phyloP scores from a whole-genome alignment of 768 basidiomycete genomes.

The Pleurotus citrinopileatus region DNA sequence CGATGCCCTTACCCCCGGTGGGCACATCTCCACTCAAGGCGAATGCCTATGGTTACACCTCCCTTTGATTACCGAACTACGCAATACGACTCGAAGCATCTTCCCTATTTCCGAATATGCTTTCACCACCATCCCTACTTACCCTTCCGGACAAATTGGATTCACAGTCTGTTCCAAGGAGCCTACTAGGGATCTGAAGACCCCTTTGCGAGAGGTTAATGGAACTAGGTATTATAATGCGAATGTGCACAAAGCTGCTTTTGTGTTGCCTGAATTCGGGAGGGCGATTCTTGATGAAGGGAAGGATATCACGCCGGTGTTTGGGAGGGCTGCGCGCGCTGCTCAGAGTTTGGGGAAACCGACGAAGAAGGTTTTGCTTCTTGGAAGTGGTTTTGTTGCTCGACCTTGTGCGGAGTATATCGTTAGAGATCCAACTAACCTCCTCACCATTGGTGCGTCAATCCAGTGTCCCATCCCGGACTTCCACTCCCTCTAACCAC shows the following conservation, averaged over 20 bases:
- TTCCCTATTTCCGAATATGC: conserved; percentile 89
- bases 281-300: conserved; percentile 71
- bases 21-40: conserved; percentile 92
- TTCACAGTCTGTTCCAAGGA: conserved; percentile 89
- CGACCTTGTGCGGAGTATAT: conserved; percentile 96
- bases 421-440: conserved; percentile 74
- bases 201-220: conserved; percentile 69
- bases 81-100: conserved; percentile 61
- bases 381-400: conserved; percentile 95
- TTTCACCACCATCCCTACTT: conserved; percentile 95
- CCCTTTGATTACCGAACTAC: conserved; percentile 76
- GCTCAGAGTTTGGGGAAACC: conserved; percentile 38
- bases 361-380: conserved; percentile 73
- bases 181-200: conserved; percentile 61
- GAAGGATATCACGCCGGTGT: conserved; percentile 66
- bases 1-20: conserved; percentile 85
- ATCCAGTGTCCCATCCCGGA: not conserved
- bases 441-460: conserved; percentile 76
- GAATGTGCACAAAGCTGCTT: conserved; percentile 76
- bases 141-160: conserved; percentile 98
- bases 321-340: conserved; percentile 62
- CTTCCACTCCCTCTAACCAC: too few species aligned
- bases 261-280: conserved; percentile 92
- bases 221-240: conserved; percentile 84
- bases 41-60: conserved; percentile 97